Evolutionary conservation across 169 alveolate genomes (phyloP), one percentile per base, ranked within the genome.

Genomic region (Plasmodium knowlesi): DNA sequence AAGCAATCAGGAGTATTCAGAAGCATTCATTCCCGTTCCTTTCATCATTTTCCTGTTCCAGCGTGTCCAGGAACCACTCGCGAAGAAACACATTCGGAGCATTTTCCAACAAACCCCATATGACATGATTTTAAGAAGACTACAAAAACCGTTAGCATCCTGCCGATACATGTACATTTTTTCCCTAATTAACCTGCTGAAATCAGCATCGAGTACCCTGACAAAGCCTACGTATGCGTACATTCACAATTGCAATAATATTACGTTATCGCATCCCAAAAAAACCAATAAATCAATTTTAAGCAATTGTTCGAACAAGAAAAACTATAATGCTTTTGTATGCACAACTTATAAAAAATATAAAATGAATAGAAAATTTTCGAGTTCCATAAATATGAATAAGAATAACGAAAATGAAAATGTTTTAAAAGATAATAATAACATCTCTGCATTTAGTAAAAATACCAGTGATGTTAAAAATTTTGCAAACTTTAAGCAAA

Each of bases 101-200:
- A 82, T 79, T 67, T 32, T 53, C 22, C 39, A 72, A 72, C 10
- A n/a, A 10, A 84, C 32, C 37, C 32, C 82, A 43, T 78, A 78
- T 88, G 94, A 88, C 79, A 88, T 88, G 94, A 25, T 88, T 79
- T 88, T 88, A 88, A 88, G 73, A 41, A 88, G 72, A 61, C 46
- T 30, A 5, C 53, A 54, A 14, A 78, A 78, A 34, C n/a, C 53
- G 39, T 46, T 34, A 78, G 43, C 50, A 22, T 8, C 94, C 67
- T 34, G 53, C 83, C 94, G 82, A 88, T 88, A 88, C 83, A 88
- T 88, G 94, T 88, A 79, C 72, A 88, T 88, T 61, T 88, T 88
- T 67, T 88, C 94, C 67, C 73, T 88, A 78, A 88, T 88, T 88
- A 88, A 88, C 84, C 37, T 88, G 37, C 79, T 88, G 54, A 54